phyloP scores from a whole-genome alignment of 2,329 filamentous ascomycete species.

The Penicillium sp. region DNA sequence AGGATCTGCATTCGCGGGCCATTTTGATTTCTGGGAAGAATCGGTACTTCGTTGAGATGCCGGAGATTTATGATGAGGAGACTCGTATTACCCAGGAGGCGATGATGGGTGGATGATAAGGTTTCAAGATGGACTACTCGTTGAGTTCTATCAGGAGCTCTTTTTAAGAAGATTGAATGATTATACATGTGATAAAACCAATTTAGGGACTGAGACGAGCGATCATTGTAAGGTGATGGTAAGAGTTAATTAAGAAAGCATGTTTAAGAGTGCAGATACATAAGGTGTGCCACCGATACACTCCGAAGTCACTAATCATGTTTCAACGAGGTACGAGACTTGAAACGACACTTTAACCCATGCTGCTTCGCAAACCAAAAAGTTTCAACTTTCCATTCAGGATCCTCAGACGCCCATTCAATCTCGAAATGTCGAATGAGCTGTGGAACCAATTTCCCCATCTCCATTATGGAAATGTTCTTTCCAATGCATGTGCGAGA shows the following conservation, averaged over 20 bases:
- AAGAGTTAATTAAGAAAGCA: too few species aligned
- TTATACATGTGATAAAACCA: too few species aligned
- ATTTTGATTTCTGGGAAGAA: slow-evolving; percentile 26
- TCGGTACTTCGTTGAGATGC: slow-evolving; percentile 24
- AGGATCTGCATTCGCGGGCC: slow-evolving; percentile 24
- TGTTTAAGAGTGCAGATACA: too few species aligned
- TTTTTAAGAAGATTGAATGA: too few species aligned
- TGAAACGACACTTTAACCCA: slow-evolving; percentile 7
- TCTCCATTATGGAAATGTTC: slow-evolving; percentile 32
- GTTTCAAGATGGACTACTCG: too few species aligned
- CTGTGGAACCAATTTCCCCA: slow-evolving; percentile 27
- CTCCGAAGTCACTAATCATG: background rate
- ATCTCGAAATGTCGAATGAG: slow-evolving; percentile 25
- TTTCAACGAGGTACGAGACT: background rate
- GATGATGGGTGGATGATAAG: slow-evolving; percentile 4
- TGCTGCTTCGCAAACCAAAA: slow-evolving; percentile 15
- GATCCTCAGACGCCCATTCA: slow-evolving; percentile 11
- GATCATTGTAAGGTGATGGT: too few species aligned
- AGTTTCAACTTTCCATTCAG: slow-evolving; percentile 10
- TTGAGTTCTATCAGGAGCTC: too few species aligned
- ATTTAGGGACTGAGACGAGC: too few species aligned
- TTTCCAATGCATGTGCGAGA: slow-evolving; percentile 30
- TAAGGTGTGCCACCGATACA: background rate
- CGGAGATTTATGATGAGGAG: slow-evolving; percentile 24
- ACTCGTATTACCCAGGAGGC: background rate